A percentile compares a stretch with the other conserved stretches of the same genome.
These are phyloP conservation scores for Potentilla sterilis DNA, from an alignment of 306 rosid genomes.

Conservation along the genomic window DNA sequence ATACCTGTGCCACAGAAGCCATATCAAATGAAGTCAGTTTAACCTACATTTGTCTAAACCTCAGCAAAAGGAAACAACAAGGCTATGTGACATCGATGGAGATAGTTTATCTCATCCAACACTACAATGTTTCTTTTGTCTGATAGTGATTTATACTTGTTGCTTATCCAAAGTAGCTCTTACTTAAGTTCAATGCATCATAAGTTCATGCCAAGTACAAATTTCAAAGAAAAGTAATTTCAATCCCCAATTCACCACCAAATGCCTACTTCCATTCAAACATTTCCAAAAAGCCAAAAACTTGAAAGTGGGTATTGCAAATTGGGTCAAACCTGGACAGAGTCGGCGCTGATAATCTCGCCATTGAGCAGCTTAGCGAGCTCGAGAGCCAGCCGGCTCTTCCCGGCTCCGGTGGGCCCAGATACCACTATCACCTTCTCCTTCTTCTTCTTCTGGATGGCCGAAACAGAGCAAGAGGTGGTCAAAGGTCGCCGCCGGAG, in stretches of 20 bases:
- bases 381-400: conserved; percentile 76
- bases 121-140: no score
- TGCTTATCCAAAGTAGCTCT: neutral
- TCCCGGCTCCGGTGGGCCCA: conserved; percentile 93
- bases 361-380: conserved; percentile 88
- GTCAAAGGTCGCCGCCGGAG: conserved; percentile 39
- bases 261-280: neutral
- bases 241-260: conserved; percentile 8
- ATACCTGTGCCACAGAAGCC: no score
- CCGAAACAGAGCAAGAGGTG: conserved; percentile 37
- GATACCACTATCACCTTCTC: conserved; percentile 74
- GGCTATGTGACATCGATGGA: no score
- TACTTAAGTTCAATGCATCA: neutral
- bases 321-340: conserved; percentile 63
- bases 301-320: neutral
- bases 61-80: no score
- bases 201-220: neutral
- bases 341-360: conserved; percentile 89
- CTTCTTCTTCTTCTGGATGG: conserved; percentile 18
- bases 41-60: neutral
- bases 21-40: conserved; percentile 5
- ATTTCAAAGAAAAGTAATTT: neutral
- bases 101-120: no score
- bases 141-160: neutral
- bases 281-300: neutral